Evolutionary conservation across 139 green algal genomes (phyloP).

Genomic region (Mesotaenium endlicherianum): DNA sequence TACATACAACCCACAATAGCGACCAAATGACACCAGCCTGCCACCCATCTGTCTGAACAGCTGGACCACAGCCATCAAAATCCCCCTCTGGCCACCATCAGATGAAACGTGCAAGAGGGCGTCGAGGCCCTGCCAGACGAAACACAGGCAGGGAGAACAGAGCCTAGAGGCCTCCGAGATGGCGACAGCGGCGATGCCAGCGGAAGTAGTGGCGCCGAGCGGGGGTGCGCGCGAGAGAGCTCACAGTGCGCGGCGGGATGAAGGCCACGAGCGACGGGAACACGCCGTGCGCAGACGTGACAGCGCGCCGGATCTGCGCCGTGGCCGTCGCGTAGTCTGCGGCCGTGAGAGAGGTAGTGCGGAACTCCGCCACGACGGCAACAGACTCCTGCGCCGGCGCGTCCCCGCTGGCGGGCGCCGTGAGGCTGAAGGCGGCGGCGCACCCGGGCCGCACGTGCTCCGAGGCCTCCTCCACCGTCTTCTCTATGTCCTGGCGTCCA

Average conservation of each 20-base stretch:
- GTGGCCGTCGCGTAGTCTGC: background rate
- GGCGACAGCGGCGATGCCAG: background rate
- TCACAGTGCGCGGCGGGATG: slow-evolving; percentile 20
- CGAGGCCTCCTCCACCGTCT: background rate
- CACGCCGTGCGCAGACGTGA: background rate
- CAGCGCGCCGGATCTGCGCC: background rate
- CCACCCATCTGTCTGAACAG: too few relatives aligned
- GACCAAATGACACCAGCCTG: too few relatives aligned
- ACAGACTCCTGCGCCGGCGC: background rate
- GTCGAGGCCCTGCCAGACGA: too few relatives aligned
- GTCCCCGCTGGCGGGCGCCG: background rate
- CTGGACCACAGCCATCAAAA: too few relatives aligned
- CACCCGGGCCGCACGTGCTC: slow-evolving; percentile 26
- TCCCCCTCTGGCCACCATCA: too few relatives aligned
- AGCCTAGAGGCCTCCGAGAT: too few relatives aligned
- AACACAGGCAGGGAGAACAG: too few relatives aligned
- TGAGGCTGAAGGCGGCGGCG: slow-evolving; percentile 23
- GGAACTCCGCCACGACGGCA: slow-evolving; percentile 33
- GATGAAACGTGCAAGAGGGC: too few relatives aligned
- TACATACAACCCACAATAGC: too few relatives aligned
- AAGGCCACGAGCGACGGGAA: slow-evolving; percentile 3
- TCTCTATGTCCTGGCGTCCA: slow-evolving; percentile 22
- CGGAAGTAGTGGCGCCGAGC: background rate
- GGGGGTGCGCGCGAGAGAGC: background rate
- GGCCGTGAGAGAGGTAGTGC: background rate